Conservation (phyloP, 1,284 basidiomycete genomes). For the Phylloporus sp. region DNA sequence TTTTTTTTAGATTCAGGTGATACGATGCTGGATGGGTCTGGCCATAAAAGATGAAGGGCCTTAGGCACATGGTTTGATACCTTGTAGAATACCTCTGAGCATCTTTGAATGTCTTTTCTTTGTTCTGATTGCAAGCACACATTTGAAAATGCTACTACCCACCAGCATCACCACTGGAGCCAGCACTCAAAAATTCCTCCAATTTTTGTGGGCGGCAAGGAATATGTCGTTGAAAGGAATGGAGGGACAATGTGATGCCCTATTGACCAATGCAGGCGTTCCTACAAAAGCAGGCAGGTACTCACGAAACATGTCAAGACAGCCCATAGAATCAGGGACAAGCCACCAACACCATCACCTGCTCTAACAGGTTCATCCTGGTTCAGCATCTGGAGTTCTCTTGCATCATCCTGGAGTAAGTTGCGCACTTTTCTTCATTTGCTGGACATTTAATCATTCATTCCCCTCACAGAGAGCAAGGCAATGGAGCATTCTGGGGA, state of each 20-base stretch:
- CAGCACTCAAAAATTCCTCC: background rate
- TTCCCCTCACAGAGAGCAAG: background rate
- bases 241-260: background rate
- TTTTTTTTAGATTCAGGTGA: background rate
- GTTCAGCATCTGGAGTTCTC: background rate
- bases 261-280: conserved; percentile 1
- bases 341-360: background rate
- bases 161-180: background rate
- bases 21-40: background rate
- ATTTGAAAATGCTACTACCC: background rate
- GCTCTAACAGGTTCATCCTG: background rate
- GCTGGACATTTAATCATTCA: background rate
- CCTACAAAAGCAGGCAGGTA: background rate
- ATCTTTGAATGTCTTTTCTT: background rate
- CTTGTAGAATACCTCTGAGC: background rate
- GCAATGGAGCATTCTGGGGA: background rate
- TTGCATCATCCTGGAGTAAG: background rate
- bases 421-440: background rate
- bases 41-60: background rate
- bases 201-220: background rate
- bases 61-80: background rate
- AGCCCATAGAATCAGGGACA: background rate
- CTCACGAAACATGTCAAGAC: conserved; percentile 4
- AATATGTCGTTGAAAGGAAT: background rate
- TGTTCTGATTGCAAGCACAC: background rate